Base-by-base conservation (phyloP, 306 rosid genomes). In the Sicyos baderoa region DNA sequence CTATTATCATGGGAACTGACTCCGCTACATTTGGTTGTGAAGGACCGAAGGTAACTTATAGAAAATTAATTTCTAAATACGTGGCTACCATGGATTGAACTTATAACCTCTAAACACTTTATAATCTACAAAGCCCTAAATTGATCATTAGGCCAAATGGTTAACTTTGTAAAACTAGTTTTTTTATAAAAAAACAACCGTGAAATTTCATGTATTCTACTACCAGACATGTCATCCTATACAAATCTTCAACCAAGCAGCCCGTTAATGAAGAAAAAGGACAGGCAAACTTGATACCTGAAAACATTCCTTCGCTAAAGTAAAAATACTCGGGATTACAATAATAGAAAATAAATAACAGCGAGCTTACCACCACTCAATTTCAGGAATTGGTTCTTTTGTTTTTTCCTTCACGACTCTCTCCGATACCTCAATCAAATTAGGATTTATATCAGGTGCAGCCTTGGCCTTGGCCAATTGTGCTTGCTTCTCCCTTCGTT, bases 381-480 rank as follows among this genome's bases (percentile, higher is more conserved):
- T 80, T 44, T 92, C 96, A 48, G 98, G 98, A 79, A 92, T 87
- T 62, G 83, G 88, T 21, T 92, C 96, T 86, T 83, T 89, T 9
- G 82, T 85, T 67, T 89, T 92, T 79, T 87, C 98, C 81, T 92
- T 92, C 49, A 83, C 82, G 50, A 89, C 86, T 84, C 98, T 84
- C 87, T 87, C 95, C 16, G 89, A 84, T 58, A 92, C 84, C 77
- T 89, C 96, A 62, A 92, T 92, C 80, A 92, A 86, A 81, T 92
- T 92, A 3, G 98, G 98, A 85, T 92, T 92, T 47, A 85, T 87
- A 86, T 92, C 95, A 40, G 96, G 91, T 63, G 96, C 98, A 48
- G 96, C 98, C 84, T 83, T 92, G 75, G 98, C 98, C 84, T 83
- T 92, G 29, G 95, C 95, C 80, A 92, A 74, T 65, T 92, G 98